A percentile compares a stretch with the other conserved stretches of the same genome.
phyloP scores from a whole-genome alignment of 1,139 yeast species.

The Diutina siamensis region DNA sequence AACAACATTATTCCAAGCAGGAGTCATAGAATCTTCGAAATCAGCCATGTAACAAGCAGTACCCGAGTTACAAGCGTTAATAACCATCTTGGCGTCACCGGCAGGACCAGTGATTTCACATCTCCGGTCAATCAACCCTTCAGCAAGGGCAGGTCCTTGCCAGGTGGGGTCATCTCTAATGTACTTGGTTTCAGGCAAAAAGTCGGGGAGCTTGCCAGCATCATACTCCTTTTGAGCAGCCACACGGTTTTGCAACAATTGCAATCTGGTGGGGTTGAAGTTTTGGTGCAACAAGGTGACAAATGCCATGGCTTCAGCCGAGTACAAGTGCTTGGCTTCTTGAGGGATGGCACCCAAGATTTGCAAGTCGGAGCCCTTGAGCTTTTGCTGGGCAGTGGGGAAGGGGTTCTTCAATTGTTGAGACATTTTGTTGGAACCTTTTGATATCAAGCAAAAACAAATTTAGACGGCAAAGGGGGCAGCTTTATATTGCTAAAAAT shows the following conservation, averaged over 20 bases:
- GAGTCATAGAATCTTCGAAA: conserved; percentile 90
- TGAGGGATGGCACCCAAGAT: conserved; percentile 52
- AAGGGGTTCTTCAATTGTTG: conserved; percentile 23
- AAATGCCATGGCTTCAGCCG: conserved; percentile 60
- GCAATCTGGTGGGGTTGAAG: conserved; percentile 50
- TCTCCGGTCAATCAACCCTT: conserved; percentile 66
- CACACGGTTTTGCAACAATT: conserved; percentile 48
- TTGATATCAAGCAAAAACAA: neutral
- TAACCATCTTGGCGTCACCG: conserved; percentile 76
- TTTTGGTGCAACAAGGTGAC: conserved; percentile 66
- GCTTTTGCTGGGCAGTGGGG: conserved; percentile 38
- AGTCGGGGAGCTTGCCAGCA: conserved; percentile 58
- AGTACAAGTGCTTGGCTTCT: conserved; percentile 49
- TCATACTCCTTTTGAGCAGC: conserved; percentile 53
- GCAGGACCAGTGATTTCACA: conserved; percentile 87
- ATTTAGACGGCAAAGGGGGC: neutral
- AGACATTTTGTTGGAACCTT: no score
- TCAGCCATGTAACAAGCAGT: conserved; percentile 94
- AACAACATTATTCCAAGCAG: conserved; percentile 86
- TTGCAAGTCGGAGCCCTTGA: conserved; percentile 44
- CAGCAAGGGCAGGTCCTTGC: conserved; percentile 72
- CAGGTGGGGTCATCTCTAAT: conserved; percentile 67
- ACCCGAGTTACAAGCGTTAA: conserved; percentile 80
- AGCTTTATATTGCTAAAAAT: neutral
- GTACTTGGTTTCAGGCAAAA: conserved; percentile 58